A percentile compares a stretch with the other conserved stretches of the same genome.
Evolutionary conservation across 2,329 filamentous ascomycete species (phyloP).

Genomic region (Aspergillus hiratsukae): DNA sequence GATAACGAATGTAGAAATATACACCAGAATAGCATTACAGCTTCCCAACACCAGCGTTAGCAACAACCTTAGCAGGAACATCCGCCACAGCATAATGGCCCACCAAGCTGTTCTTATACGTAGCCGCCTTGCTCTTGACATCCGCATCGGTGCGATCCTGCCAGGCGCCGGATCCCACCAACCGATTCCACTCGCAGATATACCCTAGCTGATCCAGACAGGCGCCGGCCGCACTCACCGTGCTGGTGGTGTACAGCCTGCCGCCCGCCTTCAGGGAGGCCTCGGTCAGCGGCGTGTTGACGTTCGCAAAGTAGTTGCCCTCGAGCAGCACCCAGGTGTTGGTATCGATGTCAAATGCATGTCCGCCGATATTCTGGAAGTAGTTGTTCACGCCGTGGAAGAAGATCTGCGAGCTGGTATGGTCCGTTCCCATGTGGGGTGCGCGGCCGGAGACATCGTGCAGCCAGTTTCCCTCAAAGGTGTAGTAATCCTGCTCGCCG

Average conservation of each 20-base stretch:
- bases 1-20: background rate
- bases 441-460: slow-evolving; percentile 9
- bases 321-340: slow-evolving; percentile 50
- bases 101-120: slow-evolving; percentile 6
- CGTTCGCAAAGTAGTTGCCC: slow-evolving; percentile 56
- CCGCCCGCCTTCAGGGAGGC: slow-evolving; percentile 7
- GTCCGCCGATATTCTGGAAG: slow-evolving; percentile 52
- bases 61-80: slow-evolving; percentile 11
- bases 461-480: slow-evolving; percentile 7
- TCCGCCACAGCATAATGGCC: slow-evolving; percentile 7
- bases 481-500: slow-evolving; percentile 8
- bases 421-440: slow-evolving; percentile 8
- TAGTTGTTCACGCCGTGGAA: slow-evolving; percentile 59
- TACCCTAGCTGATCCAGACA: slow-evolving; percentile 6
- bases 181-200: slow-evolving; percentile 12
- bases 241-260: slow-evolving; percentile 9
- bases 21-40: background rate
- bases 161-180: slow-evolving; percentile 6
- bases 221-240: slow-evolving; percentile 3
- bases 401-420: slow-evolving; percentile 43
- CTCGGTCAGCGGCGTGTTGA: slow-evolving; percentile 32
- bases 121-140: slow-evolving; percentile 3
- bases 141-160: slow-evolving; percentile 1
- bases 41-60: slow-evolving; percentile 14
- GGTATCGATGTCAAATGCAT: slow-evolving; percentile 53